Evolutionary conservation across 2,329 filamentous ascomycete genomes (phyloP).

Genomic region (Fusarium papillatum): DNA sequence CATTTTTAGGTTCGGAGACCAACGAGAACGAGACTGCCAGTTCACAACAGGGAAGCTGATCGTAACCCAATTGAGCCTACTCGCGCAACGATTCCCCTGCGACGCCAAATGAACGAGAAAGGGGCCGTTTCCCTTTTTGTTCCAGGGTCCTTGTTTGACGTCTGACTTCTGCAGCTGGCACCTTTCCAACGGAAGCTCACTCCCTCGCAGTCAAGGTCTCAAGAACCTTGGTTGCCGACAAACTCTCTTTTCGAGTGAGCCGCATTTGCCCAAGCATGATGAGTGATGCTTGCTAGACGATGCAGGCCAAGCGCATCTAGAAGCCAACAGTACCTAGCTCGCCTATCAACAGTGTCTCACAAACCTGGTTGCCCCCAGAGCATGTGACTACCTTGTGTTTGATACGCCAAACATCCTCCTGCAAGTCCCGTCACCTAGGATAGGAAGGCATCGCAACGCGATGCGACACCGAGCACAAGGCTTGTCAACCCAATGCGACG

Average conservation of each 20-base stretch:
- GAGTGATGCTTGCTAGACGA: neutral
- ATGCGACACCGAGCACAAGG: neutral
- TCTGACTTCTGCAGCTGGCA: constrained; percentile 7
- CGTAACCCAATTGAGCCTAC: constrained; percentile 35
- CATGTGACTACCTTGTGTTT: neutral
- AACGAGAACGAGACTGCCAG: constrained; percentile 2
- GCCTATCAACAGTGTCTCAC: neutral
- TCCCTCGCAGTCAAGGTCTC: neutral
- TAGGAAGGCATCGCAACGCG: constrained; percentile 1
- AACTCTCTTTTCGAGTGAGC: neutral
- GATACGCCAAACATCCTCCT: neutral
- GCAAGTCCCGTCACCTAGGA: neutral
- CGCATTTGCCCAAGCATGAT: neutral
- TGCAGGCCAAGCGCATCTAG: neutral
- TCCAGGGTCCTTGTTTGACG: constrained; percentile 26
- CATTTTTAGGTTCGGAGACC: constrained; percentile 1
- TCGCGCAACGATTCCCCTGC: constrained; percentile 38
- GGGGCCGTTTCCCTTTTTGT: constrained; percentile 30
- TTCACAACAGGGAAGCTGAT: constrained; percentile 27
- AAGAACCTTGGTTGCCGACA: neutral
- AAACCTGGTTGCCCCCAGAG: neutral
- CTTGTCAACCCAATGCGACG: constrained; percentile 9
- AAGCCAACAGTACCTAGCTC: neutral
- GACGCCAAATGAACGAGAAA: constrained; percentile 32
- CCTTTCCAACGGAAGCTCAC: neutral